Evolutionary conservation across 1,284 basidiomycete species (phyloP), one percentile per base, ranked within the genome.

Genomic region (Cryptococcus jaspeensis): DNA sequence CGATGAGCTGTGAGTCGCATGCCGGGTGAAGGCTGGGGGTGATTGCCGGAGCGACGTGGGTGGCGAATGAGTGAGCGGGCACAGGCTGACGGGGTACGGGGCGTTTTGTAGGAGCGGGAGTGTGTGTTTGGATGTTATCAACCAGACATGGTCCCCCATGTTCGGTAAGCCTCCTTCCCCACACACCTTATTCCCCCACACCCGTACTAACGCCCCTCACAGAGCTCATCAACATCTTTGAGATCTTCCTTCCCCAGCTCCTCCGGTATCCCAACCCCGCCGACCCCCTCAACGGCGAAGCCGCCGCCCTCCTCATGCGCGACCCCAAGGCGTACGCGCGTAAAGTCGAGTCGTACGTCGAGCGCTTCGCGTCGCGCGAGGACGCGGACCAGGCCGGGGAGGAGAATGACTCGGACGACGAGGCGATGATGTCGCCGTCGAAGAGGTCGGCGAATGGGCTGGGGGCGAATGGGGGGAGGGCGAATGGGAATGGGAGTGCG

Each of bases 141-240:
- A 96, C 75, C 92, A 95, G 80, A 96, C 93, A n/a, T 97, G 93
- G 94, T 96, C 93, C 36, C 94, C 93, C 2, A 97, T 97, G 94
- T 97, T 95, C 75, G 92, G 92, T 92, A 75, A 59, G 83, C 67
- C 38, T 13, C 42, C 7, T 37, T 18, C 15, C 43, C 43, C 18
- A 12, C 16, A 43, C n/a, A 18, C 41, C 13, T n/a, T 41, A 7
- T 12, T 37, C 37, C 20, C 23, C 18, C 15, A 11, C n/a, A 37
- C 41, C 40, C n/a, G 11, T 5, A 38, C 22, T 35, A 8, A 48
- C 35, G 20, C 35, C 22, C 36, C 13, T 25, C 35, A 45, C 69
- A 94, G 95, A 98, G 80, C 93, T 98, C 87, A 92, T 98, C 81
- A 99, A 99, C 77, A 98, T 99, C 69, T 99, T 99, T 70, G 96